Evolutionary conservation across 768 basidiomycete genomes (phyloP).

Genomic region (Dioszegia crocea): DNA sequence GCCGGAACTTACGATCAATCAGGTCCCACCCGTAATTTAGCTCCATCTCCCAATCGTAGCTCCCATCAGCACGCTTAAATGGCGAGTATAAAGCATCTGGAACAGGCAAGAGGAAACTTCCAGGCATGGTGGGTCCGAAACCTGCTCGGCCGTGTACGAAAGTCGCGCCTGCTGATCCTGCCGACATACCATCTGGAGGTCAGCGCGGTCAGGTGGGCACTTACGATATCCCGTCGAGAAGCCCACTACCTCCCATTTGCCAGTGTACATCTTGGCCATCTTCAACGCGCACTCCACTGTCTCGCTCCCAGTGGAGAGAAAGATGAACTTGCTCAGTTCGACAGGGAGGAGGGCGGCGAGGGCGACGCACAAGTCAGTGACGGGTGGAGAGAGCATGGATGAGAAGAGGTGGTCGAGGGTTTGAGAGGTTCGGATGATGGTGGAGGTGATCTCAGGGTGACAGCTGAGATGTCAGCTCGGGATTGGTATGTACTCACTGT

Average conservation of each 20-base stretch:
- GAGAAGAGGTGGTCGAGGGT: constrained; percentile 39
- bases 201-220: not conserved
- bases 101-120: constrained; percentile 19
- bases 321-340: constrained; percentile 23
- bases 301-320: constrained; percentile 34
- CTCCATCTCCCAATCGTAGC: constrained; percentile 37
- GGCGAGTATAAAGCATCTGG: constrained; percentile 28
- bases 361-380: constrained; percentile 18
- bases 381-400: constrained; percentile 27
- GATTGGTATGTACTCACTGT: constrained; percentile 11
- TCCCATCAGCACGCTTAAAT: constrained; percentile 27
- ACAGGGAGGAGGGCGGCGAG: constrained; percentile 23
- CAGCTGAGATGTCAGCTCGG: constrained; percentile 3
- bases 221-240: constrained; percentile 28
- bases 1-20: constrained; percentile 25
- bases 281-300: constrained; percentile 34
- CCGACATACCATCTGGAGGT: constrained; percentile 21
- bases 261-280: constrained; percentile 38
- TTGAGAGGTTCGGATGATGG: constrained; percentile 10
- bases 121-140: constrained; percentile 20
- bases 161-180: constrained; percentile 18
- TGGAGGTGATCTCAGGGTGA: constrained; percentile 31
- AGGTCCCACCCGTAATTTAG: constrained; percentile 33
- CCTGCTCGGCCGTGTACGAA: constrained; percentile 18
- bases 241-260: constrained; percentile 31